Conservation (phyloP, 1,284 basidiomycete genomes). For the Malassezia globosa region DNA sequence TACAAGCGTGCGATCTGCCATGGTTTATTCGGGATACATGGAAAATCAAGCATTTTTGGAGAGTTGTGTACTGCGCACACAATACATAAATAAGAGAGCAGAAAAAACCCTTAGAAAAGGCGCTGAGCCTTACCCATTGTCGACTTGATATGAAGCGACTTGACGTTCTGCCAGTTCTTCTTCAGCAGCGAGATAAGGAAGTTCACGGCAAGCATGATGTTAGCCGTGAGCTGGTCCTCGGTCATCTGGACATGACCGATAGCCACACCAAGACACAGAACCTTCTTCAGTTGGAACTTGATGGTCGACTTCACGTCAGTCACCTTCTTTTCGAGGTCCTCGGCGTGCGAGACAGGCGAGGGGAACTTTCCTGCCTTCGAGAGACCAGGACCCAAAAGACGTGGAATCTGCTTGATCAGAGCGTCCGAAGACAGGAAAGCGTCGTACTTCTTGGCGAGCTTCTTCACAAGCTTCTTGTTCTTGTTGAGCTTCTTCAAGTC, state of each 20-base stretch:
- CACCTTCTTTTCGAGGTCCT: slow-evolving; percentile 85
- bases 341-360: slow-evolving; percentile 74
- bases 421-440: slow-evolving; percentile 96
- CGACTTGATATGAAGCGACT: slow-evolving; percentile 94
- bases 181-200: slow-evolving; percentile 98
- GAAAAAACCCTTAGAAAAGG: slow-evolving; percentile 59
- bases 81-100: not conserved
- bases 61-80: no score
- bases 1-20: slow-evolving; percentile 21
- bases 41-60: not conserved
- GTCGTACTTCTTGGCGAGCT: slow-evolving; percentile 97
- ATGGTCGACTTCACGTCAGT: slow-evolving; percentile 94
- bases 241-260: slow-evolving; percentile 95
- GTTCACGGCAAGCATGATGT: slow-evolving; percentile 98
- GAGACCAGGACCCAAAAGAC: slow-evolving; percentile 97
- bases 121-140: slow-evolving; percentile 98
- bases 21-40: slow-evolving; percentile 11
- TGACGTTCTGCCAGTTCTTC: slow-evolving; percentile 99
- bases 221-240: slow-evolving; percentile 90
- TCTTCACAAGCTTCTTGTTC: slow-evolving; percentile 99
- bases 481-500: slow-evolving; percentile 99
- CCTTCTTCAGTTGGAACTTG: slow-evolving; percentile 68
- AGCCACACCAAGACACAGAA: slow-evolving; percentile 95
- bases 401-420: slow-evolving; percentile 99
- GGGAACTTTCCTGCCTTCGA: slow-evolving; percentile 99